Evolutionary conservation across 208 protist genomes (phyloP).

Genomic region (Angomonas desouzai): DNA sequence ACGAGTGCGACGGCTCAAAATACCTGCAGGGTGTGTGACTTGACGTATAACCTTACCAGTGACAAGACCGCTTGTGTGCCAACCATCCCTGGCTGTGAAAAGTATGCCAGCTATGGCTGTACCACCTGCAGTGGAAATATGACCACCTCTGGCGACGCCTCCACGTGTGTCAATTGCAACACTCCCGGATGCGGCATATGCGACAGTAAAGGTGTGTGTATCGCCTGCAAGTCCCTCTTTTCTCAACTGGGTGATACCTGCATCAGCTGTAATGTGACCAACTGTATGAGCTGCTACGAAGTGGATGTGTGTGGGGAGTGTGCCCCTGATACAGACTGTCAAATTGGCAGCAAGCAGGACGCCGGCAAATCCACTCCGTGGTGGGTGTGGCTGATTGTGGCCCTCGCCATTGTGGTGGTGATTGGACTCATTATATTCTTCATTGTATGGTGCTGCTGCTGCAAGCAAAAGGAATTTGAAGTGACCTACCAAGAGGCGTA

Average conservation of each 20-base stretch:
- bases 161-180: neutral
- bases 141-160: neutral
- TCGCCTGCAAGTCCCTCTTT: neutral
- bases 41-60: too few relatives aligned
- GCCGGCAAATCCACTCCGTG: neutral
- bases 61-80: neutral
- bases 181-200: neutral
- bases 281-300: neutral
- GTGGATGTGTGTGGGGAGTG: neutral
- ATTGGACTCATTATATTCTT: neutral
- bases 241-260: neutral
- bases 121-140: neutral
- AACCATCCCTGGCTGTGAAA: neutral
- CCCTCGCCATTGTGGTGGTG: neutral
- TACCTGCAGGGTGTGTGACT: too few relatives aligned
- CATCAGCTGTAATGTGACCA: neutral
- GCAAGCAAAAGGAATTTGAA: neutral
- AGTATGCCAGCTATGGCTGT: neutral
- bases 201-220: neutral
- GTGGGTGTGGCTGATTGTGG: conserved; percentile 7
- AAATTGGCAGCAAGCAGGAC: neutral
- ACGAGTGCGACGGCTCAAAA: too few relatives aligned
- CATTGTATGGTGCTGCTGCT: neutral
- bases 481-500: neutral
- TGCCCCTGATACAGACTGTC: too few relatives aligned